Evolutionary conservation across 345 rosid species (phyloP), one percentile per base, ranked within the genome.

Genomic region (Citropsis articulata): DNA sequence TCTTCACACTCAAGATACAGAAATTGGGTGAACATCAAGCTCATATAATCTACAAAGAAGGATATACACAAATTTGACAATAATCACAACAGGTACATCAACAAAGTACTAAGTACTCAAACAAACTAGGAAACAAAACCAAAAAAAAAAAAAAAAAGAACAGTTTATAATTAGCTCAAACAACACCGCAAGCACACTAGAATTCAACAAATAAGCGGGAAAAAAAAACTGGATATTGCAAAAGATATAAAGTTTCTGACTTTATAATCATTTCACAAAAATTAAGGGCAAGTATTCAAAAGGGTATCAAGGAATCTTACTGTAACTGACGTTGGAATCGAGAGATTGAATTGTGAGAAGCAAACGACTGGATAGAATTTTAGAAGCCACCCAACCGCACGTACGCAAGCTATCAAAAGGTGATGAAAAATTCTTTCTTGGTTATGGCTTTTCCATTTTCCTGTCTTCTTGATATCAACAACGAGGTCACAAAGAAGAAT

Each of bases 401-500:
- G 48, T 28, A 53, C 38, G 48, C 69, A 66, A 5, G 24, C 69
- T 21, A 18, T 18, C 69, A 65, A 31, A 21, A 59, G 12, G n/a
- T 22, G 28, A 25, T 31, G 57, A 56, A 57, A 48, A 79, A 79
- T 72, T 72, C 66, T 55, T n/a, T 75, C 59, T 7, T 12, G 56
- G 6, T 45, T 12, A 70, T 7, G 35, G 30, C 48, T 21, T 33
- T 33, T n/a, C 14, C 7, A 2, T 22, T 19, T 63, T 63, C 13
- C 42, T 81, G 79, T 66, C 73, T 24, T 75, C 77, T 78, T 16
- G 67, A 57, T 45, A 35, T 78, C 77, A 64, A 22, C 45, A 35
- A 65, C 40, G 36, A 36, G 45, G 77, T 75, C 25, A 70, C 59
- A 19, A 40, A 38, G 28, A 28, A 42, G 77, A 63, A 42, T 75